A percentile compares a stretch with the other conserved stretches of the same genome.
These are phyloP conservation scores for Aspergillus spinulosporus DNA, from an alignment of 2,329 filamentous ascomycete species.

Conservation along the genomic window DNA sequence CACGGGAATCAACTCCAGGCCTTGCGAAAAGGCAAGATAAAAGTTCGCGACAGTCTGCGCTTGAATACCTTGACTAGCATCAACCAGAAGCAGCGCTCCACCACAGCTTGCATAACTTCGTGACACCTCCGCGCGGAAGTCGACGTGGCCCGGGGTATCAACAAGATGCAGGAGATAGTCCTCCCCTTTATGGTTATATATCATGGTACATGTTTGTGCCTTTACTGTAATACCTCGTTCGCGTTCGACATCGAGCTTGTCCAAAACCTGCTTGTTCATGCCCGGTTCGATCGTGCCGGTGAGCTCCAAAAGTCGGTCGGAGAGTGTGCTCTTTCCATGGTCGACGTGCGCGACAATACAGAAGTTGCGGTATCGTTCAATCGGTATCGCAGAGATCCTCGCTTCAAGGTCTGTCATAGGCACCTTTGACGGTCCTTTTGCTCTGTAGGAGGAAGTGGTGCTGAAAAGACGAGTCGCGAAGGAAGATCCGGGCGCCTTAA, in stretches of 20 bases:
- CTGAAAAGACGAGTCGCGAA: constrained; percentile 33
- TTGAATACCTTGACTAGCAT: constrained; percentile 94
- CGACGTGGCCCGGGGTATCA: constrained; percentile 95
- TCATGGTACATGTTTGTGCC: constrained; percentile 97
- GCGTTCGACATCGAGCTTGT: constrained; percentile 94
- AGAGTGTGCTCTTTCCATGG: constrained; percentile 96
- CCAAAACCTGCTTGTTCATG: constrained; percentile 89
- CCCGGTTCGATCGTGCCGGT: constrained; percentile 89
- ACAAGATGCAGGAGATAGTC: constrained; percentile 95
- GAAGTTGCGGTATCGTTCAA: constrained; percentile 75
- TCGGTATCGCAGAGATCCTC: constrained; percentile 54
- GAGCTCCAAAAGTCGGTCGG: constrained; percentile 85
- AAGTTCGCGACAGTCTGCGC: constrained; percentile 99
- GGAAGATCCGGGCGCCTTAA: constrained; percentile 30
- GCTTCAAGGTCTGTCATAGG: constrained; percentile 56
- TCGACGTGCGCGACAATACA: constrained; percentile 99
- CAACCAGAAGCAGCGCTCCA: constrained; percentile 86
- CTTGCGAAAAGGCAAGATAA: constrained; percentile 92
- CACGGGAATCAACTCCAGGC: constrained; percentile 81
- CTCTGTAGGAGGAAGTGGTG: constrained; percentile 24
- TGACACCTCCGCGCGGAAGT: constrained; percentile 95
- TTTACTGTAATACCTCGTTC: constrained; percentile 98
- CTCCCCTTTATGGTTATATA: constrained; percentile 79
- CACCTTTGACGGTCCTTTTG: constrained; percentile 26
- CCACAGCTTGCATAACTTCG: constrained; percentile 95